Conservation (phyloP, 1,284 basidiomycete species). For the Cronartium quercuum region DNA sequence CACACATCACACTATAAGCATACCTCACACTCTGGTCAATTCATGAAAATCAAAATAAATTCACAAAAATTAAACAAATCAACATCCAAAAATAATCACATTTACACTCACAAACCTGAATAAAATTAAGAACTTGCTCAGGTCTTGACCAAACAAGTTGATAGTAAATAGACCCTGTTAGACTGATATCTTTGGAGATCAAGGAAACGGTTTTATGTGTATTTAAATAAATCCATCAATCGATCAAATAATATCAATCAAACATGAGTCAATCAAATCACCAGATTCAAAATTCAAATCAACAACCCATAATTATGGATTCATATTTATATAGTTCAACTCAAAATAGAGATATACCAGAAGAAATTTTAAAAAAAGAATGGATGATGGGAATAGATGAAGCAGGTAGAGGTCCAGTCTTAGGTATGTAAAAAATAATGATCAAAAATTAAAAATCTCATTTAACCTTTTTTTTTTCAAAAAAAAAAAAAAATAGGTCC, state of each 20-base stretch:
- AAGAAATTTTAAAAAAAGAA: conserved; percentile 40
- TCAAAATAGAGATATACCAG: background rate
- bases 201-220: too few relatives aligned
- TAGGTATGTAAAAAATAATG: conserved; percentile 55
- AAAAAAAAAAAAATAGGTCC: conserved; percentile 62
- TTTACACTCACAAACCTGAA: too few relatives aligned
- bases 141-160: too few relatives aligned
- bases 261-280: background rate
- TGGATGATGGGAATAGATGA: conserved; percentile 89
- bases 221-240: background rate
- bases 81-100: too few relatives aligned
- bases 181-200: too few relatives aligned
- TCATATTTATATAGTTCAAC: background rate
- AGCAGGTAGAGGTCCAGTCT: conserved; percentile 86
- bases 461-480: background rate
- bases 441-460: background rate
- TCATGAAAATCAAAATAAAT: too few relatives aligned
- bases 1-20: too few relatives aligned
- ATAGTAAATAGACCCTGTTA: too few relatives aligned
- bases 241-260: background rate
- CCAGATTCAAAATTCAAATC: background rate
- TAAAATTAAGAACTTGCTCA: too few relatives aligned
- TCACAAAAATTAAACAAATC: too few relatives aligned
- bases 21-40: too few relatives aligned
- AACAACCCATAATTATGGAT: background rate